Evolutionary conservation across 345 rosid genomes (phyloP), one percentile per base, ranked within the genome.

Genomic region (Linum lewisii): DNA sequence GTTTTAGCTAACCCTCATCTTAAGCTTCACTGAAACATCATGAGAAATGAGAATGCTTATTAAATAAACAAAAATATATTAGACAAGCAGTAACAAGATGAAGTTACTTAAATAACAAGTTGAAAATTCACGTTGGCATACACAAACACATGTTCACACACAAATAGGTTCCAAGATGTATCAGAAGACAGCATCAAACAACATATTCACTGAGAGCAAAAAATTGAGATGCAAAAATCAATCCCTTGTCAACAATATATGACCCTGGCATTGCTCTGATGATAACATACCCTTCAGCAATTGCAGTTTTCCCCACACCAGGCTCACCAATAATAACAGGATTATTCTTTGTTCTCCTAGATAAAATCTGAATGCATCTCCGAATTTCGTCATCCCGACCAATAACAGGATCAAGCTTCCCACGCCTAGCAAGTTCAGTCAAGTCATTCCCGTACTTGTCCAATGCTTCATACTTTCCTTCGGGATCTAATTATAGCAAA

Each of bases 281-380:
- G 20, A 45, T 44, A 67, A 60, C 81, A 66, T 68, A 86, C 95
- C 90, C 95, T 69, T 86, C 90, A 26, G 85, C 94, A 51, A 82
- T 84, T 38, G 96, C 96, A 77, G 96, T 88, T 83, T 92, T 92
- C 38, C 98, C 89, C 24, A 91, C 96, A 70, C 95, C 95, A 67
- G 95, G 98, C 65, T 91, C 98, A 44, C 95, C 96, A 54, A 92
- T 92, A 59, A 92, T 88, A 25, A 88, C 95, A 59, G 87, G 96
- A 75, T 92, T 92, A 75, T 88, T 92, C 71, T 92, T 89, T 3
- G 97, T 93, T 76, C 97, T 87, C 79, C 99, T 77, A 45, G 84
- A 89, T 56, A 93, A 73, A 59, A 93, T 93, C 66, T 87, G 91
- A 64, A 92, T 88, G 62, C 93, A 82, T 16, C 87, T 77, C 63